Evolutionary conservation across 495 filamentous ascomycete species (phyloP), one percentile per base, ranked within the genome.

Genomic region (Xylaria cubensis): DNA sequence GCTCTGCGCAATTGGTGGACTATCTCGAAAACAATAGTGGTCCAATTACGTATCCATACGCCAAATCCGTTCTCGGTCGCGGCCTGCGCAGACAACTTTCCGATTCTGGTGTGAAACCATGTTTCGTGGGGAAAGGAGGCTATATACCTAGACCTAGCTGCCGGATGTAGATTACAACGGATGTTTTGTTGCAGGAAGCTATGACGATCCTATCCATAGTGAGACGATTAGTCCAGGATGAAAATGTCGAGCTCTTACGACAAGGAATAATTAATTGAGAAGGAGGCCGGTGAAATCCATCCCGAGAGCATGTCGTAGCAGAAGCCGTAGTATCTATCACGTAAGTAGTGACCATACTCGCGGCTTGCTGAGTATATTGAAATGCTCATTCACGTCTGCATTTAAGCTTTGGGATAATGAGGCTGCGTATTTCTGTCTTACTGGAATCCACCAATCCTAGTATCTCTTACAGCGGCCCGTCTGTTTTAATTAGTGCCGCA

Each of bases 1-100:
- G 61, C 26, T 64, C 21, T 44, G 21, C 61, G 39, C 61, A 64
- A 64, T 64, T 64, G 61, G 61, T 44, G 61, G 61, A 64, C 61
- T 26, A 64, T 42, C 39, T 39, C 29, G 3, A 39, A 26, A 44
- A 64, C 34, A 64, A 41, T 63, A n/a, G 59, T 42, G 39, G 59
- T 42, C 59, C 15, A 66, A 48, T 24, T 24, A 10, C 32, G 53
- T 32, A 32, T 13, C 32, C 4, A 13, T 53, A 10, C 32, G 46
- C 10, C 64, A 41, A 53, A 67, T 21, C 46, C 48, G 44, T 51
- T 67, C 48, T 53, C n/a, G 50, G 26, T 32, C 42, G 29, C 46
- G 21, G 64, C 19, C 24, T 32, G 13, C 12, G 63, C 42, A 65
- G 63, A 21, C 26, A 26, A 32, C 26, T 50, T 48, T 65, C 63